phyloP scores from a whole-genome alignment of 345 rosid species.

The Eucalyptus albens region DNA sequence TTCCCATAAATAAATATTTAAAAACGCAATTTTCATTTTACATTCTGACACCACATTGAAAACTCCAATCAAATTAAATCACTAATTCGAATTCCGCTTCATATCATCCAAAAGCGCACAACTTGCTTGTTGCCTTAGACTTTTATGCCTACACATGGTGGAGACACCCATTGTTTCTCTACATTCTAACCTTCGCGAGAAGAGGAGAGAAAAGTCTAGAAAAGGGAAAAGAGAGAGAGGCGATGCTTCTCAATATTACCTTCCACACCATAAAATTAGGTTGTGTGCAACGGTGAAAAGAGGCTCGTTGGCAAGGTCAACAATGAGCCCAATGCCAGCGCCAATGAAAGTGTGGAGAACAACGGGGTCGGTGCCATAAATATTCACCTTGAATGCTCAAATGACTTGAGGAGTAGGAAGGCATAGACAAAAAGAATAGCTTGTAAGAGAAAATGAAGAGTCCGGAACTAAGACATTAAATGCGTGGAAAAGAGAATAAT shows the following conservation, averaged over 20 bases:
- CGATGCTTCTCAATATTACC: neutral
- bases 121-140: neutral
- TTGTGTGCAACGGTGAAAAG: slow-evolving; percentile 48
- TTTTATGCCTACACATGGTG: neutral
- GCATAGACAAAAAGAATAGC: neutral
- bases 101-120: neutral
- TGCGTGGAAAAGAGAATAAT: neutral
- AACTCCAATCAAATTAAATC: neutral
- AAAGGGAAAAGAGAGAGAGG: neutral
- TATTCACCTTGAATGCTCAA: slow-evolving; percentile 56
- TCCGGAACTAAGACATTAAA: neutral
- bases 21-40: neutral
- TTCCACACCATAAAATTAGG: neutral
- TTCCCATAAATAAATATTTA: fast-evolving
- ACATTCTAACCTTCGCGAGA: neutral
- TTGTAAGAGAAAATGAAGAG: neutral
- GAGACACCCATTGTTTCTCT: neutral
- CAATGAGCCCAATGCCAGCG: slow-evolving; percentile 58
- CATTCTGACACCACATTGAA: fast-evolving
- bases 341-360: slow-evolving; percentile 60
- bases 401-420: slow-evolving; percentile 32
- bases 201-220: neutral
- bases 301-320: slow-evolving; percentile 59
- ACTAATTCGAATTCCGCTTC: neutral
- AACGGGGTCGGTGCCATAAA: slow-evolving; percentile 59